Evolutionary conservation across 805 yeast species (phyloP).

Genomic region (Monosporozyma servazzii): DNA sequence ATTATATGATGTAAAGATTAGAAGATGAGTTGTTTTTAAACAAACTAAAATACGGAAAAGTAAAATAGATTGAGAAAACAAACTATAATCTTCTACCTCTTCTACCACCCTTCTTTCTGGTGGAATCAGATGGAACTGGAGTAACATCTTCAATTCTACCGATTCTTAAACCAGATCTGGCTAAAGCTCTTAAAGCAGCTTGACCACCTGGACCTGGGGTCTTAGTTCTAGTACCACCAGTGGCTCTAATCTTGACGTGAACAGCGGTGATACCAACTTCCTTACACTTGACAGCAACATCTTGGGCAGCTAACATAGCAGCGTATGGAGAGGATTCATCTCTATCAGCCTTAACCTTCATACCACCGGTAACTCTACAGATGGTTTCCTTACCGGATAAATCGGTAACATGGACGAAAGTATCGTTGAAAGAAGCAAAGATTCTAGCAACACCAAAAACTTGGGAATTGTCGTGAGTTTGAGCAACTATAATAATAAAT

Average conservation of each 20-base stretch:
- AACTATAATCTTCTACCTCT: slow-evolving; percentile 99
- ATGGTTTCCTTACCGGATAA: slow-evolving; percentile 99
- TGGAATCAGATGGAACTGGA: slow-evolving; percentile 99
- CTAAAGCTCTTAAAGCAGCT: slow-evolving; percentile 97
- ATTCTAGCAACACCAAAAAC: slow-evolving; percentile 99
- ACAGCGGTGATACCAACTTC: slow-evolving; percentile 99
- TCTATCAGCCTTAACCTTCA: slow-evolving; percentile 99
- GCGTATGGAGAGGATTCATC: slow-evolving; percentile 99
- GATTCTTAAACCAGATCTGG: slow-evolving; percentile 99
- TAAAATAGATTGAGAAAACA: not conserved
- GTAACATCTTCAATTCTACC: slow-evolving; percentile 99
- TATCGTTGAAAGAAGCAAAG: slow-evolving; percentile 99
- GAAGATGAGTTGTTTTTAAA: not conserved
- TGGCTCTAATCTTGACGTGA: slow-evolving; percentile 99
- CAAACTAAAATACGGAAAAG: not conserved
- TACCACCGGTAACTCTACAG: slow-evolving; percentile 99
- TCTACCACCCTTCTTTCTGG: slow-evolving; percentile 99
- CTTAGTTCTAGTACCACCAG: slow-evolving; percentile 99
- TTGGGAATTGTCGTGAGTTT: slow-evolving; percentile 94
- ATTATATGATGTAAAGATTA: not conserved
- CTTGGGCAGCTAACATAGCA: slow-evolving; percentile 99
- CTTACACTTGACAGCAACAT: slow-evolving; percentile 96
- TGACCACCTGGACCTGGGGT: slow-evolving; percentile 99
- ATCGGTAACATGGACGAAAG: slow-evolving; percentile 99
- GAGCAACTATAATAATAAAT: slow-evolving; percentile 28